Conservation (phyloP, 2,329 filamentous ascomycete species). For the Ceratocystis colombiana region DNA sequence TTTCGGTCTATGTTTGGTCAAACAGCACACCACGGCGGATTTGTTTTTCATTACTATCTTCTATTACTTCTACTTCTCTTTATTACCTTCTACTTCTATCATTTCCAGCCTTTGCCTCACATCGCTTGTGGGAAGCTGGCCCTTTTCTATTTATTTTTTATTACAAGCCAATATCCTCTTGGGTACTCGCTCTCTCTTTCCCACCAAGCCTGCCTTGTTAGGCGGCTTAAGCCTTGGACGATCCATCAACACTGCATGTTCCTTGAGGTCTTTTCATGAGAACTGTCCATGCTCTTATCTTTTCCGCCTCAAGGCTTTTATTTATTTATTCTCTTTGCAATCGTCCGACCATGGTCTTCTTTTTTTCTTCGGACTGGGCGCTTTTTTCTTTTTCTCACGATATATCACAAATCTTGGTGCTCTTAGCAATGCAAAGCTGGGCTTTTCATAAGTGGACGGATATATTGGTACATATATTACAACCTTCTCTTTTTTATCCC, state of each 20-base stretch:
- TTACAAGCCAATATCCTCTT: constrained; percentile 1
- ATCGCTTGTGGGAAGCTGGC: too few species aligned
- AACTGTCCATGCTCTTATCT: neutral
- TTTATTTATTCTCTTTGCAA: constrained; percentile 3
- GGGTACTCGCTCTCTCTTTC: neutral
- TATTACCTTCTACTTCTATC: constrained; percentile 3
- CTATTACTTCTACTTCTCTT: constrained; percentile 8
- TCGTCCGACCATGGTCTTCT: constrained; percentile 3
- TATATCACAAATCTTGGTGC: constrained; percentile 15
- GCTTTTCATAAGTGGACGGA: constrained; percentile 10
- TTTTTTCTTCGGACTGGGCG: neutral
- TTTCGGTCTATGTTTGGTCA: constrained; percentile 25
- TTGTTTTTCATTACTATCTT: constrained; percentile 12
- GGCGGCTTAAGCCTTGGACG: neutral
- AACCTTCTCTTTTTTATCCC: neutral
- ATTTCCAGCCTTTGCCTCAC: neutral
- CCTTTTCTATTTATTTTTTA: neutral
- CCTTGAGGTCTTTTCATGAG: too few species aligned
- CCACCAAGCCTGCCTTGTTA: neutral
- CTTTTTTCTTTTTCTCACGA: constrained; percentile 6
- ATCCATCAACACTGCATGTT: neutral
- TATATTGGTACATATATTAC: constrained; percentile 9
- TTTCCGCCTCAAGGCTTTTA: neutral
- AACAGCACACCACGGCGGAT: constrained; percentile 24
- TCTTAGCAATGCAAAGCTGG: constrained; percentile 6